Evolutionary conservation across 345 rosid species (phyloP).

Genomic region (Aquilaria malaccensis): DNA sequence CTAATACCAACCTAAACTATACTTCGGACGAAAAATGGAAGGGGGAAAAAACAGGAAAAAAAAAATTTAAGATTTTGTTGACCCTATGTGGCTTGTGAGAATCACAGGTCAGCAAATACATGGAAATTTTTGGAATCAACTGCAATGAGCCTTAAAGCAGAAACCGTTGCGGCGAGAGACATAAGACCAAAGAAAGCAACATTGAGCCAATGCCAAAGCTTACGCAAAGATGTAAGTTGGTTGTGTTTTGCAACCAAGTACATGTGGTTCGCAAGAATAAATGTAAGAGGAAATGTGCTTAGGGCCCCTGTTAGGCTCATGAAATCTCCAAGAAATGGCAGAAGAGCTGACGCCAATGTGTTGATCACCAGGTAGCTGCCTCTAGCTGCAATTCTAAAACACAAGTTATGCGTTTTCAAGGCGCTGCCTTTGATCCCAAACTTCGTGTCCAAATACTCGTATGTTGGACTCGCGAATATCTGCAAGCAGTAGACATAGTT

Average conservation of each 20-base stretch:
- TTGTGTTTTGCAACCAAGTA: slow-evolving; percentile 47
- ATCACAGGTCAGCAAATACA: slow-evolving; percentile 65
- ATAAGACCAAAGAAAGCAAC: slow-evolving; percentile 47
- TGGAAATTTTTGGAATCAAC: slow-evolving; percentile 66
- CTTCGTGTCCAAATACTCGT: slow-evolving; percentile 76
- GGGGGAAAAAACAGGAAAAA: no score
- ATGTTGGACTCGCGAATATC: slow-evolving; percentile 90
- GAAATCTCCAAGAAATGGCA: slow-evolving; percentile 83
- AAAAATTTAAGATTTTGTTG: no score
- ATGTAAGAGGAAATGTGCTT: slow-evolving; percentile 77
- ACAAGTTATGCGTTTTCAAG: slow-evolving; percentile 38
- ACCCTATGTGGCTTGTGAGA: no score
- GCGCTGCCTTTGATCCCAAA: slow-evolving; percentile 63
- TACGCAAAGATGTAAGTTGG: slow-evolving; percentile 39
- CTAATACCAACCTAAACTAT: no score
- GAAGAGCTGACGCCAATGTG: slow-evolving; percentile 62
- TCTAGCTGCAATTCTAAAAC: slow-evolving; percentile 50
- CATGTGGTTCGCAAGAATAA: slow-evolving; percentile 85
- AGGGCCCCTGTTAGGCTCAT: slow-evolving; percentile 88
- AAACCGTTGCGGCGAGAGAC: slow-evolving; percentile 60
- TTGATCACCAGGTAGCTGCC: slow-evolving; percentile 63
- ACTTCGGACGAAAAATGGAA: no score
- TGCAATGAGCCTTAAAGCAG: slow-evolving; percentile 63
- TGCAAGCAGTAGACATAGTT: slow-evolving; percentile 2
- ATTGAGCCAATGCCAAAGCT: slow-evolving; percentile 80